Conservation (phyloP, 75 land plant genomes). For the Pseudotsuga menziesii region DNA sequence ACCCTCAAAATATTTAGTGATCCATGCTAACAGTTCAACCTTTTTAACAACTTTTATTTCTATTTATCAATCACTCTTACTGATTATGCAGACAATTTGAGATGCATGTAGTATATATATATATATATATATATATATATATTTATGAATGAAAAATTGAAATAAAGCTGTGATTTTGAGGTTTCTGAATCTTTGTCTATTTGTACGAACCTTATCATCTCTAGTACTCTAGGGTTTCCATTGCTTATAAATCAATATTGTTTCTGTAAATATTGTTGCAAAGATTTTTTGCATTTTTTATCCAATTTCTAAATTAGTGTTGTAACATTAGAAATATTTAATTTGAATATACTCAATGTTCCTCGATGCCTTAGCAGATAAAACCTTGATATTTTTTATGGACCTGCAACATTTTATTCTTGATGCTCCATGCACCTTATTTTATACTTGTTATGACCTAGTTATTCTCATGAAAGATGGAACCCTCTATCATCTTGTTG, state of each 20-base stretch:
- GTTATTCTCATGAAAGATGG: slow-evolving; percentile 78
- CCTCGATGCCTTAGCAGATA: slow-evolving; percentile 42
- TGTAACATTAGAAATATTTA: not conserved
- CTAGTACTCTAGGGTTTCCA: not conserved
- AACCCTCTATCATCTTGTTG: slow-evolving; percentile 73
- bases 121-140: not conserved
- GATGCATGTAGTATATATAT: not conserved
- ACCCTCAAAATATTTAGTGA: not conserved
- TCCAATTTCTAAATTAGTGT: not conserved
- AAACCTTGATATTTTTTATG: slow-evolving; percentile 98
- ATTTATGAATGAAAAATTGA: not conserved
- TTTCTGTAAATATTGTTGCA: not conserved
- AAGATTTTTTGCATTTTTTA: not conserved
- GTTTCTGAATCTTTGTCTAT: not conserved
- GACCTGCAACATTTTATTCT: slow-evolving; percentile 95
- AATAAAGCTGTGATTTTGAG: not conserved
- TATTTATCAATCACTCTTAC: not conserved
- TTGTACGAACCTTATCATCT: not conserved
- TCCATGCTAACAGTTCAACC: not conserved
- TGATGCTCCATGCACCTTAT: slow-evolving; percentile 97
- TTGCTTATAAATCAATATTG: not conserved
- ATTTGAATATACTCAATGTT: not conserved
- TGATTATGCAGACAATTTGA: not conserved
- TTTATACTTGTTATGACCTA: slow-evolving; percentile 93
- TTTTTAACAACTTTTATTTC: not conserved